These are phyloP conservation scores for Vitis hybrid DNA, from an alignment of 177 flowering plant species.

Conservation along the genomic window DNA sequence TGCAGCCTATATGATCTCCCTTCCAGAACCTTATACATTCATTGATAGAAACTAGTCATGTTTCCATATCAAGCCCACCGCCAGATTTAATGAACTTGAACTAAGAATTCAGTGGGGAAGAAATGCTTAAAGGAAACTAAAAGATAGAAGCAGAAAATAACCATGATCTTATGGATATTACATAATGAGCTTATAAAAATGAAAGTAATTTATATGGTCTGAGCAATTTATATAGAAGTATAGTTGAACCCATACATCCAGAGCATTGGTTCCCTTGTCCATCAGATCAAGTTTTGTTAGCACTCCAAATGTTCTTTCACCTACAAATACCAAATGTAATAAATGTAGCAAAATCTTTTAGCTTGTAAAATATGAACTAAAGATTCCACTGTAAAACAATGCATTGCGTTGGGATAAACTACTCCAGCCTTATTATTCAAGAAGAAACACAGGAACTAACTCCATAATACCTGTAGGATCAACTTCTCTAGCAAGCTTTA, in stretches of 20 bases:
- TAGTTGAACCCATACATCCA: slow-evolving; percentile 55
- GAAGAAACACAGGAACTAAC: not conserved
- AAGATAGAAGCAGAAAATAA: not conserved
- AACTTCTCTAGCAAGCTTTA: slow-evolving; percentile 94
- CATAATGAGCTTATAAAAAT: not conserved
- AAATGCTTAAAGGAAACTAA: not conserved
- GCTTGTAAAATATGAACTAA: not conserved
- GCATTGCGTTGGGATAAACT: too few species aligned
- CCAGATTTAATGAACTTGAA: not conserved
- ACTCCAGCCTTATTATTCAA: too few species aligned
- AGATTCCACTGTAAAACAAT: not conserved
- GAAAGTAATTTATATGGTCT: not conserved
- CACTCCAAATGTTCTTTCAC: slow-evolving; percentile 99
- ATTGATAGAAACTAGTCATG: slow-evolving; percentile 16
- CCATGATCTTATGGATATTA: not conserved
- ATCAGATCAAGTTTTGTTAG: slow-evolving; percentile 94
- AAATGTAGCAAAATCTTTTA: not conserved
- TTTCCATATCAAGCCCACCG: not conserved
- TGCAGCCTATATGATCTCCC: slow-evolving; percentile 88
- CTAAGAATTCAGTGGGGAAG: not conserved
- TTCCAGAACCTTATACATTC: slow-evolving; percentile 73
- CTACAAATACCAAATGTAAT: slow-evolving; percentile 30
- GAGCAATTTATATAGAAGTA: slow-evolving; percentile 2
- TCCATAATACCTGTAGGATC: slow-evolving; percentile 76
- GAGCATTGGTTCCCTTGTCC: slow-evolving; percentile 98